Conservation (phyloP, 2,329 filamentous ascomycete genomes). For the Ophiostoma ulmi region DNA sequence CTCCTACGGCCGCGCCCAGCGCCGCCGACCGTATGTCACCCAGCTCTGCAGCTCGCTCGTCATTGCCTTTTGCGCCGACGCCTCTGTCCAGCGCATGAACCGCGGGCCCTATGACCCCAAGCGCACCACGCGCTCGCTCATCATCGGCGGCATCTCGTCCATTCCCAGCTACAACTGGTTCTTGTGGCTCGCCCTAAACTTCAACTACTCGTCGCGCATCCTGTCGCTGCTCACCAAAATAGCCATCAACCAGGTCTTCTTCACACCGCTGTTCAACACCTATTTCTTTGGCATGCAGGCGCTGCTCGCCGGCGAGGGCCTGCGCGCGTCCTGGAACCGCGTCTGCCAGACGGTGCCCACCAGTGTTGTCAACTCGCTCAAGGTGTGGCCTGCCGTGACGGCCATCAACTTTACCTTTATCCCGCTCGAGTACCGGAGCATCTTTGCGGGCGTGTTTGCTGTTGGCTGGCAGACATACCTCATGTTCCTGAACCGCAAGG, state of each 20-base stretch:
- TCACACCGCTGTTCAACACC: constrained; percentile 76
- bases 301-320: constrained; percentile 62
- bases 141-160: constrained; percentile 66
- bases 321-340: constrained; percentile 61
- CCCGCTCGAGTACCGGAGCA: constrained; percentile 68
- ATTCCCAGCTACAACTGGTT: constrained; percentile 84
- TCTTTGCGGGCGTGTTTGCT: constrained; percentile 74
- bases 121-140: constrained; percentile 64
- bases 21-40: constrained; percentile 67
- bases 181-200: constrained; percentile 70
- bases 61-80: constrained; percentile 73
- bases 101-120: constrained; percentile 57
- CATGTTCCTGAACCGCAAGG: constrained; percentile 69
- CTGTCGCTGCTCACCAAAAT: constrained; percentile 73
- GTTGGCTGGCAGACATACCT: constrained; percentile 93
- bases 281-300: constrained; percentile 82
- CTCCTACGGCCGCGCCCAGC: constrained; percentile 66
- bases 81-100: constrained; percentile 68
- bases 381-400: constrained; percentile 83
- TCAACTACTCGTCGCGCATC: constrained; percentile 73
- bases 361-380: constrained; percentile 72
- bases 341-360: constrained; percentile 70
- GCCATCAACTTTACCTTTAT: constrained; percentile 85
- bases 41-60: constrained; percentile 70
- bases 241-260: constrained; percentile 69